Evolutionary conservation across 2,329 filamentous ascomycete species (phyloP).

Genomic region (Pseudogymnoascus sp.): DNA sequence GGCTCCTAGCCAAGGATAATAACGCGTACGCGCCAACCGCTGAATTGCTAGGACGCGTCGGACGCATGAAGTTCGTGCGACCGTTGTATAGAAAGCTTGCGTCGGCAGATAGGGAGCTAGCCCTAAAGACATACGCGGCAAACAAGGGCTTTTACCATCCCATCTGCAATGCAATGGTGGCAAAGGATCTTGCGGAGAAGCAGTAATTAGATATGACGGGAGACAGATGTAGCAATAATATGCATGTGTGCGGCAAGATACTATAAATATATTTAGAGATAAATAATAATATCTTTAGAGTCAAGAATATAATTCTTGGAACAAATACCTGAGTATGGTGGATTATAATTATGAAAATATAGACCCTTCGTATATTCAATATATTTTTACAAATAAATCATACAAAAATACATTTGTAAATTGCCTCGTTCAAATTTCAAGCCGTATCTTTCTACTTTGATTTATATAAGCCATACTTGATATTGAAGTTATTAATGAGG

Average conservation of each 20-base stretch:
- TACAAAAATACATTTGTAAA: not conserved
- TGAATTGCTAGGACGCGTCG: slow-evolving; percentile 71
- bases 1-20: slow-evolving; percentile 65
- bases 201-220: not conserved
- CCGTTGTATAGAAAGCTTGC: slow-evolving; percentile 74
- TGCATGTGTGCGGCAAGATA: not conserved
- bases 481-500: not conserved
- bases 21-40: slow-evolving; percentile 64
- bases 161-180: slow-evolving; percentile 78
- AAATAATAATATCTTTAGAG: not conserved
- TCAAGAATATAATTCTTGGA: not conserved
- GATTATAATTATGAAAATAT: not conserved
- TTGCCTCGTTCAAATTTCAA: not conserved
- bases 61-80: slow-evolving; percentile 94
- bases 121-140: slow-evolving; percentile 75
- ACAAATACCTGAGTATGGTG: not conserved
- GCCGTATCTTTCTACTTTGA: too few species aligned
- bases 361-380: not conserved
- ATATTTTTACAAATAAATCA: not conserved
- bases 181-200: slow-evolving; percentile 60
- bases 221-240: not conserved
- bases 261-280: not conserved
- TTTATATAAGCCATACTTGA: not conserved
- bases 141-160: slow-evolving; percentile 93
- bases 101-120: slow-evolving; percentile 65